A percentile compares a stretch with the other conserved stretches of the same genome.
phyloP scores from a whole-genome alignment of 2,329 filamentous ascomycete genomes.

The Gnomoniopsis sp. region DNA sequence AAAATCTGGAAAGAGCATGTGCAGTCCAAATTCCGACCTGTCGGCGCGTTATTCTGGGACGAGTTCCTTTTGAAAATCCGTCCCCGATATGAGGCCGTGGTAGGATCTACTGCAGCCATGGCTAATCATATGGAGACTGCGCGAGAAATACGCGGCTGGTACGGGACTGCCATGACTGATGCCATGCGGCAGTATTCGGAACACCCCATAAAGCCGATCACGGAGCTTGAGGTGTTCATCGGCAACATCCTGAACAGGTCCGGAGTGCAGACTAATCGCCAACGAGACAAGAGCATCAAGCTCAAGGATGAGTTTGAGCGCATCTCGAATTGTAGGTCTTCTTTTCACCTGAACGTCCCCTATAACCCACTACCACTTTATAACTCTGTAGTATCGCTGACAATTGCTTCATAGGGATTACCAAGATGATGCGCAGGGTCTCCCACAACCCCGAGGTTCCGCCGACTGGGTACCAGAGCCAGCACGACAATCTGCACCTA shows the following conservation, averaged over 20 bases:
- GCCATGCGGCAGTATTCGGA: slow-evolving; percentile 43
- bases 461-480: slow-evolving; percentile 12
- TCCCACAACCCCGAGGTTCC: background rate
- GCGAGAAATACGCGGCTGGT: slow-evolving; percentile 37
- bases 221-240: slow-evolving; percentile 53
- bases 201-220: slow-evolving; percentile 39
- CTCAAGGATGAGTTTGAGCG: slow-evolving; percentile 50
- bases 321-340: slow-evolving; percentile 33
- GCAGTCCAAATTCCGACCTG: slow-evolving; percentile 25
- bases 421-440: slow-evolving; percentile 29
- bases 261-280: slow-evolving; percentile 45
- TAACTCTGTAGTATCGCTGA: no score
- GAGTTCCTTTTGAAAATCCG: slow-evolving; percentile 32
- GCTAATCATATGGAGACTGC: slow-evolving; percentile 33
- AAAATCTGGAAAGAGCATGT: slow-evolving; percentile 58
- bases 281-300: slow-evolving; percentile 49
- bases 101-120: slow-evolving; percentile 25
- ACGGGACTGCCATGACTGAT: slow-evolving; percentile 40
- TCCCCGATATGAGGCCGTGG: slow-evolving; percentile 27
- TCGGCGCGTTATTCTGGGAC: slow-evolving; percentile 40
- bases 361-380: no score
- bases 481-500: slow-evolving; percentile 24
- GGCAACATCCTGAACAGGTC: slow-evolving; percentile 52
- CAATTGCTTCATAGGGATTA: slow-evolving; percentile 21
- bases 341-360: no score